Evolutionary conservation across 169 alveolate genomes (phyloP).

Genomic region (Eimeria necatrix): DNA sequence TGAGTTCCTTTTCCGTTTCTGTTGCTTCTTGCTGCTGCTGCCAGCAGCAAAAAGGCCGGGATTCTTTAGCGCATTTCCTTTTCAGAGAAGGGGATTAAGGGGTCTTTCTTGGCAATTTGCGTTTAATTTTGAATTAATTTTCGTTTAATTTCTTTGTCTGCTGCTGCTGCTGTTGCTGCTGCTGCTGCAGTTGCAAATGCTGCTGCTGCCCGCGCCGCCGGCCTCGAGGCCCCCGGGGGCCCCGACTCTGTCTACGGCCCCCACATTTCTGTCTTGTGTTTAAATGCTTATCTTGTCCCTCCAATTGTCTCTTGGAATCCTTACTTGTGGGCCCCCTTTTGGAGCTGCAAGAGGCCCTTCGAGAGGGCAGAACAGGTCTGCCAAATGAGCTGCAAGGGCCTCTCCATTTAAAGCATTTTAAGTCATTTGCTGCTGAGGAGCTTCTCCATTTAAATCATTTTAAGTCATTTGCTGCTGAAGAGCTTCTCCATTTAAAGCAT

Average conservation of each 20-base stretch:
- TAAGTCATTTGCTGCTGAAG: background rate
- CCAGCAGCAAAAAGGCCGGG: too few relatives aligned
- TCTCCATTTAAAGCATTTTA: background rate
- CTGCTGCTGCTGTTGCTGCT: background rate
- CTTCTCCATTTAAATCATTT: background rate
- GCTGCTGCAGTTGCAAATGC: background rate
- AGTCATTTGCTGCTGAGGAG: background rate
- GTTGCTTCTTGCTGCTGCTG: too few relatives aligned
- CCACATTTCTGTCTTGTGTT: constrained; percentile 42
- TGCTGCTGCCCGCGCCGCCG: background rate
- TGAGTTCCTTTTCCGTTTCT: too few relatives aligned
- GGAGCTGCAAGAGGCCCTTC: constrained; percentile 79
- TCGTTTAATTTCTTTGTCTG: background rate
- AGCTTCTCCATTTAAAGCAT: background rate
- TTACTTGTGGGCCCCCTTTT: constrained; percentile 81
- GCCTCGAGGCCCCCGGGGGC: constrained; percentile 14
- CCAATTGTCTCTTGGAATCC: constrained; percentile 81
- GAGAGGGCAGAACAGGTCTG: constrained; percentile 78
- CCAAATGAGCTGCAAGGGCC: background rate
- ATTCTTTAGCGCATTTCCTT: too few relatives aligned
- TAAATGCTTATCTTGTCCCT: constrained; percentile 77
- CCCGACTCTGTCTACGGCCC: constrained; percentile 1
- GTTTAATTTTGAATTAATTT: background rate
- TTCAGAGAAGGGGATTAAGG: too few relatives aligned
- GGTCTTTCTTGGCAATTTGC: too few relatives aligned